Evolutionary conservation across 2,329 filamentous ascomycete species (phyloP).

Genomic region (Aspergillus ibericus): DNA sequence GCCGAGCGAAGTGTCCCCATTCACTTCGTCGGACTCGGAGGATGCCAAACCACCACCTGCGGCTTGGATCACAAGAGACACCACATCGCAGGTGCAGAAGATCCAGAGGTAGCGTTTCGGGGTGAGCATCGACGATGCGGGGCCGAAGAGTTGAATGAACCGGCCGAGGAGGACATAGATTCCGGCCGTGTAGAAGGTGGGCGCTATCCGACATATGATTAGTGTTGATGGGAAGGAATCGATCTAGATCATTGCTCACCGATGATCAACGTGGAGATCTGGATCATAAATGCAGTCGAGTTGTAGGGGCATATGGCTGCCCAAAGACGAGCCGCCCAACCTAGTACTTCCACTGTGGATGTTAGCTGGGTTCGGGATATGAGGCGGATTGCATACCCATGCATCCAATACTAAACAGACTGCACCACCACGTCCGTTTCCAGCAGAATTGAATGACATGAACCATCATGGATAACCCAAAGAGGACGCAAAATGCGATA

Average conservation of each 20-base stretch:
- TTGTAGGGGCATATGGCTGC: neutral
- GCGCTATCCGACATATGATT: neutral
- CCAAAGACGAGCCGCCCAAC: neutral
- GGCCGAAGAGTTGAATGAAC: conserved; percentile 37
- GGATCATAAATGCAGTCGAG: neutral
- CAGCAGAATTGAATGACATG: neutral
- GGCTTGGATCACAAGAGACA: conserved; percentile 55
- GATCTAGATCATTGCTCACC: neutral
- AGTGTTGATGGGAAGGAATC: neutral
- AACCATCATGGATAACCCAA: neutral
- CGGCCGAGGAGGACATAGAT: conserved; percentile 47
- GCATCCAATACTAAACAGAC: neutral
- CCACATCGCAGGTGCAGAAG: conserved; percentile 49
- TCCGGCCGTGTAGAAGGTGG: conserved; percentile 34
- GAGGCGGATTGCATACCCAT: neutral
- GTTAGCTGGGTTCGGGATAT: neutral
- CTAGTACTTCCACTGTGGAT: neutral
- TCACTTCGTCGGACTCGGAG: conserved; percentile 39
- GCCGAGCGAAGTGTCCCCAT: conserved; percentile 44
- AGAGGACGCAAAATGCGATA: neutral
- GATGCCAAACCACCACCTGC: conserved; percentile 51
- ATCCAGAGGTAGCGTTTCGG: conserved; percentile 42
- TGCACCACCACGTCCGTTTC: conserved; percentile 2
- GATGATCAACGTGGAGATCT: neutral
- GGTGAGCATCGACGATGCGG: conserved; percentile 37